Evolutionary conservation across 176 grass and related monocot genomes (phyloP).

Genomic region (Cenchrus americanus): DNA sequence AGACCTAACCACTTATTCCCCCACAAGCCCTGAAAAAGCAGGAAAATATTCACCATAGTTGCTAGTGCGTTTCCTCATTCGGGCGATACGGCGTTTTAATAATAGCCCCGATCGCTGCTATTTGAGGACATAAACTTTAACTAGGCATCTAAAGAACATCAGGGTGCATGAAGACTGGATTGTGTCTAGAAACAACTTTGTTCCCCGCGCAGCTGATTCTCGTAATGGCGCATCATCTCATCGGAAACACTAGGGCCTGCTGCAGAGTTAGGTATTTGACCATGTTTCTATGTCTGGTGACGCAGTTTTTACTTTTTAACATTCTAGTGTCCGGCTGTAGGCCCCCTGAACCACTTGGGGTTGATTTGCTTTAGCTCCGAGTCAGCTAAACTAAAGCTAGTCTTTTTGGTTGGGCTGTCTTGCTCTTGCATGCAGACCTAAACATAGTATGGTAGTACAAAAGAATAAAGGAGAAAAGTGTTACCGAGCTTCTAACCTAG

Average conservation of each 20-base stretch:
- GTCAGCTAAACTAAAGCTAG: constrained; percentile 24
- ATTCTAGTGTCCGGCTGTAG: background rate
- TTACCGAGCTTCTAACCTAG: constrained; percentile 42
- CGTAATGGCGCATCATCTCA: constrained; percentile 23
- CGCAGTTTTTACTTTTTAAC: background rate
- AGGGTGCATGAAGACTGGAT: constrained; percentile 37
- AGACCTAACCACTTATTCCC: constrained; percentile 18
- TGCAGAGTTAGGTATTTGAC: constrained; percentile 31
- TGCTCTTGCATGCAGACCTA: background rate
- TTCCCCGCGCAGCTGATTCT: constrained; percentile 20
- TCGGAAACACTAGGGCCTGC: background rate
- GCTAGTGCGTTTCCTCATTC: constrained; percentile 43
- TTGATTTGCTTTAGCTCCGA: background rate
- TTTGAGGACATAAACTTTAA: constrained; percentile 34
- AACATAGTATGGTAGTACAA: constrained; percentile 12
- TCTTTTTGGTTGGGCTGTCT: background rate
- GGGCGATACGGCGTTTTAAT: constrained; percentile 20
- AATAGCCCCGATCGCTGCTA: constrained; percentile 20
- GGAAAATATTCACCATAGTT: constrained; percentile 33
- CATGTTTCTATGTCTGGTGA: constrained; percentile 15
- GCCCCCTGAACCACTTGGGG: background rate
- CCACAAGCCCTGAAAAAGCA: constrained; percentile 17
- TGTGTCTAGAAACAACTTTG: constrained; percentile 38
- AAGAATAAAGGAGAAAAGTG: constrained; percentile 27
- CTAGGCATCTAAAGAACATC: constrained; percentile 11